phyloP scores from a whole-genome alignment of 2,329 filamentous ascomycete species.

The Sclerotinia subarctica region DNA sequence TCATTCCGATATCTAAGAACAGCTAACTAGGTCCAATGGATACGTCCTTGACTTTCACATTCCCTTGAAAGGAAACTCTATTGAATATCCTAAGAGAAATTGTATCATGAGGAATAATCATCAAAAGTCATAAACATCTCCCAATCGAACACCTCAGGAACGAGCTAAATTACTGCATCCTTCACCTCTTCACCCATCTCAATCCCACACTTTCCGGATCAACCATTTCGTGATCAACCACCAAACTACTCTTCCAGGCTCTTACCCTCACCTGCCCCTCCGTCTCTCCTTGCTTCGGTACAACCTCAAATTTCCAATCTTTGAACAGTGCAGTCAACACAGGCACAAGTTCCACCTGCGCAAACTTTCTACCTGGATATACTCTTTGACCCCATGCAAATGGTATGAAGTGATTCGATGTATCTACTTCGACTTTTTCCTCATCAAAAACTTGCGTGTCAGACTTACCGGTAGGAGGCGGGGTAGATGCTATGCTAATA shows the following conservation, averaged over 20 bases:
- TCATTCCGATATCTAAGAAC: no score
- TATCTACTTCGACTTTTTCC: not conserved
- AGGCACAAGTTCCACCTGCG: slow-evolving; percentile 6
- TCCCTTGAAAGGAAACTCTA: not conserved
- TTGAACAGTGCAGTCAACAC: not conserved
- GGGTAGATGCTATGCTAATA: not conserved
- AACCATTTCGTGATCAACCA: not conserved
- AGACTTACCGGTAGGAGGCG: not conserved
- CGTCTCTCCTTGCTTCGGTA: not conserved
- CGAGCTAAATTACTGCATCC: no score
- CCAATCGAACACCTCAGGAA: no score
- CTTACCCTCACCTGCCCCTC: not conserved
- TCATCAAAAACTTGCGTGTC: not conserved
- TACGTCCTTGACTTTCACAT: no score
- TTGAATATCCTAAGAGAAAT: not conserved
- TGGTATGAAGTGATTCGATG: not conserved
- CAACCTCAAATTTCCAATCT: not conserved
- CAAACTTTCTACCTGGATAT: not conserved
- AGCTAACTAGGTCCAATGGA: no score
- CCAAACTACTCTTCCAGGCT: slow-evolving; percentile 9
- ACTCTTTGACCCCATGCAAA: slow-evolving; percentile 16
- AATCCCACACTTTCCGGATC: not conserved
- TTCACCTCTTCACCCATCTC: not conserved
- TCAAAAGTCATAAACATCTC: no score
- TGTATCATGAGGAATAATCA: not conserved